Evolutionary conservation across 257 asterid genomes (phyloP).

Genomic region (Capsicum pubescens): DNA sequence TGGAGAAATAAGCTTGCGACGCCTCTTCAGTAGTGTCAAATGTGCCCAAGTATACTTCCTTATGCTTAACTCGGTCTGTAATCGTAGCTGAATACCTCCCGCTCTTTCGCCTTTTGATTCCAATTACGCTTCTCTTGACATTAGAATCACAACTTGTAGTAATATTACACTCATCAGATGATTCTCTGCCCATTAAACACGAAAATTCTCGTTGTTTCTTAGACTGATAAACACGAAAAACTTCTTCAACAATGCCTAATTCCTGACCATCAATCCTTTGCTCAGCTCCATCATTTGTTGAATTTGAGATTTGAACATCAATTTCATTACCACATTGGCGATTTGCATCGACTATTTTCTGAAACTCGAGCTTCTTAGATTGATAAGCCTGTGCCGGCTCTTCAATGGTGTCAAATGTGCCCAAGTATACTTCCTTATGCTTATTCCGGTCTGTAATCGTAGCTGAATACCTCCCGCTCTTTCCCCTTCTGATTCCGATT

Average conservation of each 20-base stretch:
- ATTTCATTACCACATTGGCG: background rate
- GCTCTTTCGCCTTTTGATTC: no score
- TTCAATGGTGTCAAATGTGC: background rate
- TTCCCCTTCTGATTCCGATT: background rate
- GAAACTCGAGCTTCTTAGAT: background rate
- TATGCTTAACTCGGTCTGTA: no score
- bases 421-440: background rate
- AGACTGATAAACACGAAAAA: background rate
- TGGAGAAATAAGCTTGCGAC: no score
- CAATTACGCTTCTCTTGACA: no score
- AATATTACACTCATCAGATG: background rate
- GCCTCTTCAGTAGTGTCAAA: no score
- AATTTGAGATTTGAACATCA: background rate
- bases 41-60: no score
- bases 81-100: no score
- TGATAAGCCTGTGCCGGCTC: background rate
- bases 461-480: background rate
- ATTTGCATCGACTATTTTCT: no score
- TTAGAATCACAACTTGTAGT: background rate
- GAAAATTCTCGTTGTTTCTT: background rate
- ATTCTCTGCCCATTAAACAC: background rate
- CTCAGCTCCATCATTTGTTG: background rate
- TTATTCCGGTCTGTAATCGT: background rate
- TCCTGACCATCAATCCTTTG: background rate
- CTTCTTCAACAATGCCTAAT: background rate